These are phyloP conservation scores for Monotropa hypopitys DNA, from an alignment of 179 eudicot genomes.

Conservation along the genomic window DNA sequence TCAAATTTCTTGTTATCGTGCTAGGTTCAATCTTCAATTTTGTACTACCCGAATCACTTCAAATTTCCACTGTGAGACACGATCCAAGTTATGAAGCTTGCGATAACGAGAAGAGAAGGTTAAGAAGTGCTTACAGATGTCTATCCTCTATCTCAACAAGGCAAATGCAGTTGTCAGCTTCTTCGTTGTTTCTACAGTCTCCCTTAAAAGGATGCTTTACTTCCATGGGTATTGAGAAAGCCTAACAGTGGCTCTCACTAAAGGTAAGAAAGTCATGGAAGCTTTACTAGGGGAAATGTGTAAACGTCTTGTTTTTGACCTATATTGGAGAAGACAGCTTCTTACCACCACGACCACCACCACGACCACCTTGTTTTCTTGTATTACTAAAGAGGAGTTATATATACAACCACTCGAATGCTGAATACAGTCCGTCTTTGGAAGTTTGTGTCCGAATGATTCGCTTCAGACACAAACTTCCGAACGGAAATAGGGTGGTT, in stretches of 20 bases:
- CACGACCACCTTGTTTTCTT: not conserved
- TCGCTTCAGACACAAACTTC: too few species aligned
- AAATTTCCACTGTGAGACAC: conserved; percentile 45
- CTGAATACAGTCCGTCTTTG: too few species aligned
- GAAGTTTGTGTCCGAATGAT: too few species aligned
- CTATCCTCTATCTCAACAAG: conserved; percentile 74
- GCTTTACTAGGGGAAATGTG: not conserved
- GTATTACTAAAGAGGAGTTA: too few species aligned
- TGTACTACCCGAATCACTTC: conserved; percentile 67
- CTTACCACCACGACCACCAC: not conserved
- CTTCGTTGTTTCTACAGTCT: conserved; percentile 70
- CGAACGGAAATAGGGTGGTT: too few species aligned
- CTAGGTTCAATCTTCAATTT: conserved; percentile 74
- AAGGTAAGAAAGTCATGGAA: not conserved
- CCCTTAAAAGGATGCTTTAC: conserved; percentile 66
- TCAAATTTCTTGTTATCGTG: not conserved
- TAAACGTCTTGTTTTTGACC: not conserved
- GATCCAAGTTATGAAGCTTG: conserved; percentile 37
- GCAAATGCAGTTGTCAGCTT: conserved; percentile 65
- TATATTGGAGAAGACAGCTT: too few species aligned
- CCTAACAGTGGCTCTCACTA: conserved; percentile 26
- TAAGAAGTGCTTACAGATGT: conserved; percentile 56
- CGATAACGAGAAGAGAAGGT: conserved; percentile 53
- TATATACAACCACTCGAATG: too few species aligned
- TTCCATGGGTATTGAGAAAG: conserved; percentile 44